These are phyloP conservation scores for Toxoplasma gondii DNA, from an alignment of 169 alveolate genomes.

Conservation along the genomic window DNA sequence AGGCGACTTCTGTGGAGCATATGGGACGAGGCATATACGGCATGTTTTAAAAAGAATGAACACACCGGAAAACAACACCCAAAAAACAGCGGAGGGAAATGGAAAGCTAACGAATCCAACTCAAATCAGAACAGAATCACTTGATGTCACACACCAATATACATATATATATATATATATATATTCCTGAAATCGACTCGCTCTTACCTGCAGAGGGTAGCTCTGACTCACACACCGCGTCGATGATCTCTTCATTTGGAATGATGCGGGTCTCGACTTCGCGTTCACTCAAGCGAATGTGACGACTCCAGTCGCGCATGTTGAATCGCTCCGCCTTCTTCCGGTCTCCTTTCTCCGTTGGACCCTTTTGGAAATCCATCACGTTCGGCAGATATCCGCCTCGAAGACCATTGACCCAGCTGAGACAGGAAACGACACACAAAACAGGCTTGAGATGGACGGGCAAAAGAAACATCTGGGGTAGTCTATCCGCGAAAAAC, in stretches of 20 bases:
- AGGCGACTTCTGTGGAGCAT: too few species aligned
- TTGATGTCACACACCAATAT: too few species aligned
- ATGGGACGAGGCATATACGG: too few species aligned
- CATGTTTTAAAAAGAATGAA: too few species aligned
- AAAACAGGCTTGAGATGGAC: not conserved
- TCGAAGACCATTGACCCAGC: conserved; percentile 57
- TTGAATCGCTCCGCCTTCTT: conserved; percentile 3
- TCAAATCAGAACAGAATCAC: too few species aligned
- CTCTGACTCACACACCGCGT: conserved; percentile 27
- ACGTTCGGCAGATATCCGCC: conserved; percentile 48
- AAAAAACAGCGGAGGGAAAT: too few species aligned
- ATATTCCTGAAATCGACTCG: too few species aligned
- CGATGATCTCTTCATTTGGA: not conserved
- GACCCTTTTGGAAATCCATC: conserved; percentile 12
- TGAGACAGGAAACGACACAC: not conserved
- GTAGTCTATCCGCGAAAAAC: not conserved
- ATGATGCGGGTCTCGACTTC: conserved; percentile 29
- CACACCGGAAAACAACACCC: too few species aligned
- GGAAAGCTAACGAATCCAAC: too few species aligned
- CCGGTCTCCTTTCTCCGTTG: not conserved
- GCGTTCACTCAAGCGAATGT: conserved; percentile 21
- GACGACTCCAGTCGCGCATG: conserved; percentile 40
- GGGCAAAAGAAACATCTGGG: not conserved
- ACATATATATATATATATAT: too few species aligned
- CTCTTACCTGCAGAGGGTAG: conserved; percentile 41